A percentile compares a stretch with the other conserved stretches of the same genome.
phyloP scores from a whole-genome alignment of 2,329 filamentous ascomycete genomes.

The Arthroderma sp. region DNA sequence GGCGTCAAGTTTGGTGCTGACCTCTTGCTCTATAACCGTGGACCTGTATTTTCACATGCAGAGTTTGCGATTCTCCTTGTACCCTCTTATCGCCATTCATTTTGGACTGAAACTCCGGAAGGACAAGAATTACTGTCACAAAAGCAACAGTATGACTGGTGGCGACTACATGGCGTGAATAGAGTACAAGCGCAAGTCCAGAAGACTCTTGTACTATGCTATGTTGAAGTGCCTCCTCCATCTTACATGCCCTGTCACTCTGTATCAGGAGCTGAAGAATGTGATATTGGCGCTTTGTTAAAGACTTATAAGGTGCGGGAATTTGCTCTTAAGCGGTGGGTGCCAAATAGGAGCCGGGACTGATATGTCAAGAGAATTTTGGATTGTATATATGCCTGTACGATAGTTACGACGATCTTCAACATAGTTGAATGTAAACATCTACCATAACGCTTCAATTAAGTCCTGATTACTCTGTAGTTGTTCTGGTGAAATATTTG shows the following conservation, averaged over 20 bases:
- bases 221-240: slow-evolving; percentile 71
- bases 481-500: too few species aligned
- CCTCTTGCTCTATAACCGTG: slow-evolving; percentile 85
- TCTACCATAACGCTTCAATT: too few species aligned
- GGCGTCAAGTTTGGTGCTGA: slow-evolving; percentile 94
- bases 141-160: slow-evolving; percentile 32
- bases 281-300: slow-evolving; percentile 48
- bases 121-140: slow-evolving; percentile 39
- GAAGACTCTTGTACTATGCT: slow-evolving; percentile 79
- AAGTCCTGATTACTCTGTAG: too few species aligned
- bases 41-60: slow-evolving; percentile 87
- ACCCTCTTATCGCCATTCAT: slow-evolving; percentile 62
- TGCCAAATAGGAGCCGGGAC: slow-evolving; percentile 62
- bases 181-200: slow-evolving; percentile 78
- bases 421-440: too few species aligned
- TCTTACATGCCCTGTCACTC: slow-evolving; percentile 20
- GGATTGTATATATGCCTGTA: too few species aligned
- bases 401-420: too few species aligned
- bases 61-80: slow-evolving; percentile 81
- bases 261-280: slow-evolving; percentile 24
- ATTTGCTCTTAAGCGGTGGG: slow-evolving; percentile 70
- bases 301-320: slow-evolving; percentile 64
- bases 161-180: slow-evolving; percentile 67
- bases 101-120: slow-evolving; percentile 48
- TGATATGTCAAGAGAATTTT: slow-evolving; percentile 17